Base-by-base conservation (phyloP, 371 early-diverging fungal genomes). In the Mucor circinelloides region DNA sequence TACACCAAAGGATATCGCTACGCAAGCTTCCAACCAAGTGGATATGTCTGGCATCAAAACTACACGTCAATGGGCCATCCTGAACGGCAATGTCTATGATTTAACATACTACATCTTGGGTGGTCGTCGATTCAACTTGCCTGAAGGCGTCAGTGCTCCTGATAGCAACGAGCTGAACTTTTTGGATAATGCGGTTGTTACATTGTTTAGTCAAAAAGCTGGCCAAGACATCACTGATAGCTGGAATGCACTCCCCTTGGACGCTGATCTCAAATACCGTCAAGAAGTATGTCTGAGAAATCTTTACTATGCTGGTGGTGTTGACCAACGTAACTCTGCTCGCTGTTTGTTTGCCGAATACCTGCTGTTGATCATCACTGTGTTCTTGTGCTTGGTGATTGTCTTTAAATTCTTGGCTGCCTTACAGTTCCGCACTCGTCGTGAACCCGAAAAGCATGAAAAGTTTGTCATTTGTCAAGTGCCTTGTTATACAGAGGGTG, bases 391-490 rank as follows among this genome's bases (percentile, higher is more conserved):
- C 36, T 75, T 87, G 58, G 92, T 97, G 27, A 92, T 97, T 55
- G 83, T 91, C 57, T 86, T 96, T 78, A 97, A 96, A 80, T 95
- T 94, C 60, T 78, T 95, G 71, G 93, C 97, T 15, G 97, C 98
- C 2, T 75, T 98, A 61, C 97, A 95, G 75, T 81, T 87, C 71
- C 81, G 78, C 31, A 75, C 85, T 3, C 72, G 73, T 21, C 87
- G 88, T 6, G 90, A 91, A 1, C 95, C 96, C 0, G 93, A 95
- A 70, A 89, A 90, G 40, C 91, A 92, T 44, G 93, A 94, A 70
- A 92, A 93, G 79, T 98, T 98, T 80, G 92, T 94, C 25, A 93
- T 99, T 63, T 90, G 94, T 72, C 91, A 91, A 69, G 90, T 94
- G 7, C 90, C 94, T 6, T 92, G 93, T 74, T 95, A 94, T 71